A percentile compares a stretch with the other conserved stretches of the same genome.
Evolutionary conservation across 768 basidiomycete genomes (phyloP).

Genomic region (Tephrocybe rancida): DNA sequence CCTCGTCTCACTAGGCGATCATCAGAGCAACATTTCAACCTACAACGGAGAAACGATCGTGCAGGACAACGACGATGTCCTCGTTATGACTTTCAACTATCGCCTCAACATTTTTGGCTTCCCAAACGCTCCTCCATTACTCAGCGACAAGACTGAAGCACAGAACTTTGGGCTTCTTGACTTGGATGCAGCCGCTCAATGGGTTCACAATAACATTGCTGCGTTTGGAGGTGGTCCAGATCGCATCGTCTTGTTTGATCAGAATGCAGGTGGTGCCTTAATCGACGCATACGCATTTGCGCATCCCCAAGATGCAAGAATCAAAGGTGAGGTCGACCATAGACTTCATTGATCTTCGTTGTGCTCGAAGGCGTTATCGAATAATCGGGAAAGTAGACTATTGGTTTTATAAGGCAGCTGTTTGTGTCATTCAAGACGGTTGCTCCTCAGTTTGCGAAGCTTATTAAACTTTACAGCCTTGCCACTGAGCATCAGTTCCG

Average conservation of each 20-base stretch:
- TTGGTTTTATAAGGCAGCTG: not conserved
- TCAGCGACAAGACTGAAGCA: conserved; percentile 16
- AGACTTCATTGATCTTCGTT: not conserved
- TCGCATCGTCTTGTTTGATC: conserved; percentile 37
- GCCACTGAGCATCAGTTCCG: conserved; percentile 20
- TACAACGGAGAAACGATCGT: conserved; percentile 37
- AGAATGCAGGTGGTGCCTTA: conserved; percentile 37
- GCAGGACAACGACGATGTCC: conserved; percentile 36
- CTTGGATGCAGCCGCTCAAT: conserved; percentile 42
- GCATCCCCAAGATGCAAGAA: conserved; percentile 33
- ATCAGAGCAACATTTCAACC: conserved; percentile 30
- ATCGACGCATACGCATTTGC: conserved; percentile 36
- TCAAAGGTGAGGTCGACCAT: conserved; percentile 8
- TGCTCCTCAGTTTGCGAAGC: conserved; percentile 8
- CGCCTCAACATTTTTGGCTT: conserved; percentile 41
- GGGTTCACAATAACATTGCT: conserved; percentile 51
- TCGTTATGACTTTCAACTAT: conserved; percentile 40
- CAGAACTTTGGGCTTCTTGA: conserved; percentile 45
- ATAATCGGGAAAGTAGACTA: conserved; percentile 35
- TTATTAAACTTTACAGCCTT: not conserved
- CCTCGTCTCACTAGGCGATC: not conserved
- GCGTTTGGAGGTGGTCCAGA: conserved; percentile 43
- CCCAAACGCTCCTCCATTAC: conserved; percentile 40
- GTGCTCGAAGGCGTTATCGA: conserved; percentile 30
- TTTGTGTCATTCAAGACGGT: not conserved